phyloP scores from a whole-genome alignment of 2,329 filamentous ascomycete species.

The Colletotrichum sp. region DNA sequence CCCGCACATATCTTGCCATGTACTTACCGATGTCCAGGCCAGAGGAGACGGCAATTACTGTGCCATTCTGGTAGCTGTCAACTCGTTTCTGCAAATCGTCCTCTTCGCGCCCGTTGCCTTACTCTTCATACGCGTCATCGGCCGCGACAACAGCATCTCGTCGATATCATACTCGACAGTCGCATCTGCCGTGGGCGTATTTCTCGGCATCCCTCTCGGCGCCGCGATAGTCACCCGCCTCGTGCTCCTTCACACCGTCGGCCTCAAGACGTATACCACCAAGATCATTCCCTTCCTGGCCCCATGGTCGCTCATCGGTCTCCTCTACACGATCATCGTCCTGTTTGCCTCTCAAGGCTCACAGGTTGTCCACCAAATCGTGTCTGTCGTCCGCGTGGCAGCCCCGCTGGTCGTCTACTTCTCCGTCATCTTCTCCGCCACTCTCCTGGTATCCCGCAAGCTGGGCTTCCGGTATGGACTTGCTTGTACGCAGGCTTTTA shows the following conservation, averaged over 20 bases:
- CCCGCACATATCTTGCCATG: neutral
- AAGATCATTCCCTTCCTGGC: slow-evolving; percentile 73
- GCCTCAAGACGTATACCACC: slow-evolving; percentile 67
- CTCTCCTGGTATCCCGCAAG: slow-evolving; percentile 64
- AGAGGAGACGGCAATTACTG: slow-evolving; percentile 84
- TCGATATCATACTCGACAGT: slow-evolving; percentile 67
- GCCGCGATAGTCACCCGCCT: slow-evolving; percentile 81
- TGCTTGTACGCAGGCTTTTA: slow-evolving; percentile 81
- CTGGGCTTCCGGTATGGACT: slow-evolving; percentile 78
- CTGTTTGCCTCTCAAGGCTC: slow-evolving; percentile 83
- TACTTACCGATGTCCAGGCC: slow-evolving; percentile 43
- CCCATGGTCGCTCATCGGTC: slow-evolving; percentile 80
- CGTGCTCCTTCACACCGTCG: slow-evolving; percentile 57
- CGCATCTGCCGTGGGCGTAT: slow-evolving; percentile 82
- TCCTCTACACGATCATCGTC: slow-evolving; percentile 86
- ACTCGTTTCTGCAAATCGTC: slow-evolving; percentile 77
- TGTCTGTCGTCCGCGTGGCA: slow-evolving; percentile 80
- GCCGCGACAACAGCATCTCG: slow-evolving; percentile 43
- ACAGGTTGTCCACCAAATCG: slow-evolving; percentile 81
- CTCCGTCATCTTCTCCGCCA: slow-evolving; percentile 72
- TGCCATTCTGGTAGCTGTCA: slow-evolving; percentile 78
- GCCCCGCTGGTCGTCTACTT: slow-evolving; percentile 87
- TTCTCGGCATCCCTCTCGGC: slow-evolving; percentile 82
- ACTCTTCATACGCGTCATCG: slow-evolving; percentile 74
- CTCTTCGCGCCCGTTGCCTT: slow-evolving; percentile 74